These are phyloP conservation scores for Cylindrotheca fusiformis DNA, from an alignment of 108 stramenopile species.

Conservation along the genomic window DNA sequence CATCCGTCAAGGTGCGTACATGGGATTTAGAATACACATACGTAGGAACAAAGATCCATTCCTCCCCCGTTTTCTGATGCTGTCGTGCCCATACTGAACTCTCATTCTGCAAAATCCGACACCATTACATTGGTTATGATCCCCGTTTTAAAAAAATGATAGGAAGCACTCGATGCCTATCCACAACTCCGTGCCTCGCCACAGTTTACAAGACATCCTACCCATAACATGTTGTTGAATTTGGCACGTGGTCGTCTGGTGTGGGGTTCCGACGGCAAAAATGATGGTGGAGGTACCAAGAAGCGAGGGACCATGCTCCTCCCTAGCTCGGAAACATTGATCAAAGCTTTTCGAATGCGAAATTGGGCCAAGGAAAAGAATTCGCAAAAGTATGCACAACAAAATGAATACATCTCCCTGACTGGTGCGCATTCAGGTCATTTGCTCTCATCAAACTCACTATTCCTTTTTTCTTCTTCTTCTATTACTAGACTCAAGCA, in stretches of 20 bases:
- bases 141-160: constrained; percentile 11
- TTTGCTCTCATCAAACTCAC: too few species aligned
- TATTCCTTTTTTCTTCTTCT: not conserved
- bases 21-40: not conserved
- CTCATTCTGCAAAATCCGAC: not conserved
- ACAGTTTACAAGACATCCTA: constrained; percentile 19
- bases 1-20: constrained; percentile 24
- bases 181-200: constrained; percentile 37
- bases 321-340: constrained; percentile 44
- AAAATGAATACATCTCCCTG: not conserved
- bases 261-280: not conserved
- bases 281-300: not conserved
- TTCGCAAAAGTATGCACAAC: constrained; percentile 1
- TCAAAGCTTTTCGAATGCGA: constrained; percentile 63
- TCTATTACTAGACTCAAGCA: not conserved
- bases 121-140: too few species aligned
- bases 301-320: constrained; percentile 17
- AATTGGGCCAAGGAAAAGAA: constrained; percentile 51
- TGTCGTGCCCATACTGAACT: not conserved
- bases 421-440: too few species aligned
- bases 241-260: constrained; percentile 19
- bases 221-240: constrained; percentile 6
- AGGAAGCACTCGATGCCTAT: constrained; percentile 53
- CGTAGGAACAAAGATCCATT: not conserved
- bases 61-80: not conserved